Evolutionary conservation across 1,284 basidiomycete genomes (phyloP).

Genomic region (Papiliotrema terrestris): DNA sequence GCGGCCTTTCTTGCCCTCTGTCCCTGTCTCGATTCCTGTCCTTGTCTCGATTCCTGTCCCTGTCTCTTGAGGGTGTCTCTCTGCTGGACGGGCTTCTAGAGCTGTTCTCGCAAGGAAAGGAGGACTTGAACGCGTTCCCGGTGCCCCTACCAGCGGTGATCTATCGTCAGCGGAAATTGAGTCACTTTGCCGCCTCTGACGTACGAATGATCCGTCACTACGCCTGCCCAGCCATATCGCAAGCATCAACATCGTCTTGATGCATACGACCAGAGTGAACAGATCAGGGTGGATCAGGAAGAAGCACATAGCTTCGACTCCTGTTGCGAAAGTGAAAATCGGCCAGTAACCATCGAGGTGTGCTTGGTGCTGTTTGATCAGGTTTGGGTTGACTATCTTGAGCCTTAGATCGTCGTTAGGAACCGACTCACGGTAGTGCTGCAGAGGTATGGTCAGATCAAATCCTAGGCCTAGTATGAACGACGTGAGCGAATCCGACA

Average conservation of each 20-base stretch:
- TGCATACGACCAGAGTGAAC: constrained; percentile 30
- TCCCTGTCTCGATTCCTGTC: too few species aligned
- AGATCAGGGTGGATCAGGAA: constrained; percentile 27
- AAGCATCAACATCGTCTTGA: constrained; percentile 25
- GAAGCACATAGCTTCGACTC: constrained; percentile 17
- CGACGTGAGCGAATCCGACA: constrained; percentile 19
- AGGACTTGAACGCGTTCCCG: too few species aligned
- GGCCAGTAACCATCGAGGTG: constrained; percentile 31
- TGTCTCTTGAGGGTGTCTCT: too few species aligned
- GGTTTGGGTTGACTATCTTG: constrained; percentile 14
- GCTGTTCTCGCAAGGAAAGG: too few species aligned
- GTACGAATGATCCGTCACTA: constrained; percentile 17
- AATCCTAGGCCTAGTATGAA: constrained; percentile 23
- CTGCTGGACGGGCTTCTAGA: too few species aligned
- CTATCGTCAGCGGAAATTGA: background rate
- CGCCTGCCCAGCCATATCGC: constrained; percentile 21
- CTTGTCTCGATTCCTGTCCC: too few species aligned
- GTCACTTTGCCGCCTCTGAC: constrained; percentile 1
- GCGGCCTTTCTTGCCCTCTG: too few species aligned
- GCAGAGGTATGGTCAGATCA: constrained; percentile 29
- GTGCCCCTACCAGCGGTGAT: background rate
- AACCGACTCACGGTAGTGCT: constrained; percentile 29
- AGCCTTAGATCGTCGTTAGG: too few species aligned
- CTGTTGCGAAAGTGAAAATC: constrained; percentile 17
- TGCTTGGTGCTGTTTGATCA: constrained; percentile 8